Conservation (phyloP, 495 filamentous ascomycete species). For the Penicillium salamii region DNA sequence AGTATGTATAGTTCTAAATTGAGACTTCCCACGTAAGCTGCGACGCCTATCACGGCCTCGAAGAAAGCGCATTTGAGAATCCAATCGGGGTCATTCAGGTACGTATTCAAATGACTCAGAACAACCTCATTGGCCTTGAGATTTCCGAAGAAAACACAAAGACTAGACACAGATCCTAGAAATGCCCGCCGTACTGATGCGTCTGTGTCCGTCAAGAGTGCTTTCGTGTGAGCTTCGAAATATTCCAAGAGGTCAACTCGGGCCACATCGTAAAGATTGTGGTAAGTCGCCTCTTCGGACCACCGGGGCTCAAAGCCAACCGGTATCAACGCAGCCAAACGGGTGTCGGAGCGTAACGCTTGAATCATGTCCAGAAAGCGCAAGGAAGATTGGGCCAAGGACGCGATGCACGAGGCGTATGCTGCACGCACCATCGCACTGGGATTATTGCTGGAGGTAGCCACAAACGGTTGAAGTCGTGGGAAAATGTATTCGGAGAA, state of each 20-base stretch:
- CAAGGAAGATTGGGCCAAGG: constrained; percentile 83
- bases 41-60: constrained; percentile 90
- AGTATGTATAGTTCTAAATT: constrained; percentile 94
- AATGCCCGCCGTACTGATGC: constrained; percentile 89
- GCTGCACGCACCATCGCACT: constrained; percentile 76
- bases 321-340: constrained; percentile 72
- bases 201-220: constrained; percentile 81
- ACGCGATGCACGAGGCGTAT: constrained; percentile 89
- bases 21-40: constrained; percentile 80
- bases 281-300: constrained; percentile 75
- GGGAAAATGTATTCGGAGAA: constrained; percentile 95
- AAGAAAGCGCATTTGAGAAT: constrained; percentile 96
- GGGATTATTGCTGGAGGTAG: constrained; percentile 50
- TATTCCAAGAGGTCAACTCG: constrained; percentile 70
- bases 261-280: constrained; percentile 79
- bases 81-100: constrained; percentile 96
- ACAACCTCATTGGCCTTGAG: constrained; percentile 89
- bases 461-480: constrained; percentile 69
- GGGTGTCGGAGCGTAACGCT: constrained; percentile 79
- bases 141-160: constrained; percentile 95
- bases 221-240: constrained; percentile 86
- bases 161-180: constrained; percentile 83
- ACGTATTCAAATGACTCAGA: constrained; percentile 93
- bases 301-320: constrained; percentile 53
- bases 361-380: constrained; percentile 89